Conservation (phyloP, 73 alveolate genomes). For the Effrenium voratum region DNA sequence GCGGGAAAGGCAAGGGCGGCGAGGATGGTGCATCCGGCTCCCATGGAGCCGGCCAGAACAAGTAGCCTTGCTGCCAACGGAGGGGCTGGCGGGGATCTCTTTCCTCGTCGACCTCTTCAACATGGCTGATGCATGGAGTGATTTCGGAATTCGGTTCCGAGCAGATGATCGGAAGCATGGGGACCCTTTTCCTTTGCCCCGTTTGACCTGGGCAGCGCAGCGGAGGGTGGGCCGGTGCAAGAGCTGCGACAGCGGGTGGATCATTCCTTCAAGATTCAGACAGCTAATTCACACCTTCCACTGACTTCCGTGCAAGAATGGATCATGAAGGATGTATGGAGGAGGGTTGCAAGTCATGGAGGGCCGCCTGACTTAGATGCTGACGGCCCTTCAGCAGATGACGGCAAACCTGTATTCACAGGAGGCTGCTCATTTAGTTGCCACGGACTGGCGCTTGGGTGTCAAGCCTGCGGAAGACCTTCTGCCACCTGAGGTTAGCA, state of each 20-base stretch:
- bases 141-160: neutral
- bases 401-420: conserved; percentile 50
- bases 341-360: neutral
- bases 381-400: conserved; percentile 1
- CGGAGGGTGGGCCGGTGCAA: neutral
- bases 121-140: conserved; percentile 38
- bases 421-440: conserved; percentile 23
- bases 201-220: neutral
- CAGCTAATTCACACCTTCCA: neutral
- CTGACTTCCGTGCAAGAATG: conserved; percentile 31
- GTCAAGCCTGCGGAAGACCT: neutral
- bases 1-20: neutral
- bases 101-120: neutral
- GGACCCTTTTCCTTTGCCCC: conserved; percentile 30
- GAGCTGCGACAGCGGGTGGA: conserved; percentile 56
- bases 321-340: neutral
- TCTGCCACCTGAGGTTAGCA: conserved; percentile 24
- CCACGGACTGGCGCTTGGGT: neutral
- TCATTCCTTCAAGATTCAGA: neutral
- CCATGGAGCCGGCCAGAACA: neutral
- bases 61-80: neutral
- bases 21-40: neutral
- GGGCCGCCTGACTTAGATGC: neutral
- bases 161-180: conserved; percentile 31
- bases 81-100: neutral